phyloP scores from a whole-genome alignment of 345 rosid genomes.

The Syzygium aromaticum region DNA sequence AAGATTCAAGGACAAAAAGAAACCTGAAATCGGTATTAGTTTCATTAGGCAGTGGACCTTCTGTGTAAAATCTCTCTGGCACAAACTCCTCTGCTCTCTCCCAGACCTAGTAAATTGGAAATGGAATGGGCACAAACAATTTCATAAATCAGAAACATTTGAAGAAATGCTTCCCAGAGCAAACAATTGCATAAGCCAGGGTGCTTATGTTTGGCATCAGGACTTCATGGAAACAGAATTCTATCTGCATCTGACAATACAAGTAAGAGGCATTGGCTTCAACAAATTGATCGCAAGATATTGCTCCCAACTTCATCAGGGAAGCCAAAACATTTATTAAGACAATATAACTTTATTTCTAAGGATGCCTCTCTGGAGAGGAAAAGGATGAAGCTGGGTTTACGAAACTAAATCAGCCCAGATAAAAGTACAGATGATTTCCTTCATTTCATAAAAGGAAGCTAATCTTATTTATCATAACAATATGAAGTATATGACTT shows the following conservation, averaged over 20 bases:
- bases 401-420: not conserved
- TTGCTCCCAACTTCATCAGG: not conserved
- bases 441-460: not conserved
- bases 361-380: not conserved
- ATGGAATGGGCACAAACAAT: not conserved
- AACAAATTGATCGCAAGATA: not conserved
- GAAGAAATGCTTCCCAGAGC: not conserved
- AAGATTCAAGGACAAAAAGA: not conserved
- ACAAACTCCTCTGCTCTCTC: slow-evolving; percentile 84
- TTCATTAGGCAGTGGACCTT: slow-evolving; percentile 83
- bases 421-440: not conserved
- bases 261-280: not conserved
- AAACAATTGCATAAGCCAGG: not conserved
- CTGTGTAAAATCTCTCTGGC: slow-evolving; percentile 76
- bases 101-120: slow-evolving; percentile 61
- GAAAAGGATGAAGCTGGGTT: not conserved
- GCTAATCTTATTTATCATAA: not conserved
- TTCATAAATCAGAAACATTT: not conserved
- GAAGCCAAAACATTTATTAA: not conserved
- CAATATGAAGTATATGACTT: not conserved
- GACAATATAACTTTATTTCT: not conserved
- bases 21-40: slow-evolving; percentile 89
- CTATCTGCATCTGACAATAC: not conserved
- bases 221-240: not conserved
- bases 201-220: not conserved